Percentiles rank a stretch among this genome's conserved stretches.
Evolutionary conservation across 2,329 filamentous ascomycete genomes (phyloP).

Genomic region (Neonectria coccinea): DNA sequence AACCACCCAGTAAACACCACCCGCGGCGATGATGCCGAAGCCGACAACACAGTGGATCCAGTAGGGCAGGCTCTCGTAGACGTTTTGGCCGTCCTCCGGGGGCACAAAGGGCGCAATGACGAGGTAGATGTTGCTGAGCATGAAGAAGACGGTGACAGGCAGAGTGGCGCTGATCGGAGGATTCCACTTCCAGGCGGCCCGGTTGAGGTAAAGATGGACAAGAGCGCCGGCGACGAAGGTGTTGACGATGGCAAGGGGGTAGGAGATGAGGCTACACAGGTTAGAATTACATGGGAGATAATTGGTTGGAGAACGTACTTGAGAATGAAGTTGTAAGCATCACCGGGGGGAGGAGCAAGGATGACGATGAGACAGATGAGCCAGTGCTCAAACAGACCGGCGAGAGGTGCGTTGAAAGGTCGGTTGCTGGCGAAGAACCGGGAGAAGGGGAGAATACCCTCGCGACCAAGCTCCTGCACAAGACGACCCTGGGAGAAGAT

Average conservation of each 20-base stretch:
- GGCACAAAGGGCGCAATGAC: slow-evolving; percentile 70
- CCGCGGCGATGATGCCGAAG: slow-evolving; percentile 64
- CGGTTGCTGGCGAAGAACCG: slow-evolving; percentile 72
- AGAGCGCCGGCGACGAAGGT: slow-evolving; percentile 65
- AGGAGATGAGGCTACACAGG: slow-evolving; percentile 67
- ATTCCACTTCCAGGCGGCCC: slow-evolving; percentile 61
- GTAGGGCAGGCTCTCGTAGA: slow-evolving; percentile 67
- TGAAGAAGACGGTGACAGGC: slow-evolving; percentile 68
- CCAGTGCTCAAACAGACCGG: slow-evolving; percentile 73
- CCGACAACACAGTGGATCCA: slow-evolving; percentile 69
- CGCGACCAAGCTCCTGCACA: slow-evolving; percentile 74
- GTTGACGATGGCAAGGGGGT: slow-evolving; percentile 71
- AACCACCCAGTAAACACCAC: slow-evolving; percentile 67
- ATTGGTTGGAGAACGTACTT: slow-evolving; percentile 54
- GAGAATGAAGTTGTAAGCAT: slow-evolving; percentile 73
- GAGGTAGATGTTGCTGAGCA: slow-evolving; percentile 71
- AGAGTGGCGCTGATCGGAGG: slow-evolving; percentile 67
- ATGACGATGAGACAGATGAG: slow-evolving; percentile 73
- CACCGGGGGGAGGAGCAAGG: slow-evolving; percentile 73
- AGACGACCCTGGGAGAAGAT: slow-evolving; percentile 77
- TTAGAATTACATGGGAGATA: neutral
- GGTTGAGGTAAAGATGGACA: slow-evolving; percentile 65
- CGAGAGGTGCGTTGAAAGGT: slow-evolving; percentile 71
- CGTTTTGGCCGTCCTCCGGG: slow-evolving; percentile 62
- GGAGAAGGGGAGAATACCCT: slow-evolving; percentile 74